Evolutionary conservation across 768 basidiomycete species (phyloP).

Genomic region (Amanita brunnescens): DNA sequence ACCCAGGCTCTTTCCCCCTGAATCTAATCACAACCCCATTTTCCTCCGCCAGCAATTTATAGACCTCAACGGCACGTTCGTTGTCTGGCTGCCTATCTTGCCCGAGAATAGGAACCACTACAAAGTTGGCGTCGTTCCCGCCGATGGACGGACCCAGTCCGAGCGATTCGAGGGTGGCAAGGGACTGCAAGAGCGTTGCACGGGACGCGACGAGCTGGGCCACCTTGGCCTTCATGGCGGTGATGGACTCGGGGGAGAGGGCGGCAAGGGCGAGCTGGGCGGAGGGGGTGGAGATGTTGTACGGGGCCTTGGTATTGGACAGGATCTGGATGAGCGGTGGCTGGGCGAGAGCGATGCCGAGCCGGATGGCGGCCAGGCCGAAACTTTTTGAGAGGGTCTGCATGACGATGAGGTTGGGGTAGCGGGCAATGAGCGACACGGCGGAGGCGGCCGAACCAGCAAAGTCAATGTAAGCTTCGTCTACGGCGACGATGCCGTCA

Average conservation of each 20-base stretch:
- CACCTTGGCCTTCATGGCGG: conserved; percentile 58
- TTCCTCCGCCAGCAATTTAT: conserved; percentile 77
- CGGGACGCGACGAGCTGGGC: conserved; percentile 52
- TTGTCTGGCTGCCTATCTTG: conserved; percentile 45
- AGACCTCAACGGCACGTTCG: conserved; percentile 51
- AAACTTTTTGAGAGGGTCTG: conserved; percentile 97
- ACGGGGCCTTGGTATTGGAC: conserved; percentile 94
- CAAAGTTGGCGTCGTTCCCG: conserved; percentile 83
- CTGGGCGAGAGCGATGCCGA: conserved; percentile 86
- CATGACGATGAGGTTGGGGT: conserved; percentile 86
- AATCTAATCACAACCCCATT: conserved; percentile 86
- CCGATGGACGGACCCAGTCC: conserved; percentile 69
- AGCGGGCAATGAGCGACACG: conserved; percentile 63
- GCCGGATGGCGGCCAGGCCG: conserved; percentile 91
- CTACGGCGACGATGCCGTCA: conserved; percentile 88
- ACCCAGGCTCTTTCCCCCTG: conserved; percentile 80
- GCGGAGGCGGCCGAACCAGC: conserved; percentile 55
- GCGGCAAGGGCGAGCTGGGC: conserved; percentile 77
- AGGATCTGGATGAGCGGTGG: conserved; percentile 87
- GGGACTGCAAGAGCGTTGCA: conserved; percentile 35
- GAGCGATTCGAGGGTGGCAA: conserved; percentile 37
- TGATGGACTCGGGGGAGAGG: conserved; percentile 55
- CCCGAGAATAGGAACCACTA: conserved; percentile 69
- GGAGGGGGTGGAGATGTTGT: conserved; percentile 90
- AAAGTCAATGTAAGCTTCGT: conserved; percentile 98